Percentiles rank a stretch among this genome's conserved stretches.
These are phyloP conservation scores for Euphorbia celastroides DNA, from an alignment of 441 rosid genomes.

Conservation along the genomic window DNA sequence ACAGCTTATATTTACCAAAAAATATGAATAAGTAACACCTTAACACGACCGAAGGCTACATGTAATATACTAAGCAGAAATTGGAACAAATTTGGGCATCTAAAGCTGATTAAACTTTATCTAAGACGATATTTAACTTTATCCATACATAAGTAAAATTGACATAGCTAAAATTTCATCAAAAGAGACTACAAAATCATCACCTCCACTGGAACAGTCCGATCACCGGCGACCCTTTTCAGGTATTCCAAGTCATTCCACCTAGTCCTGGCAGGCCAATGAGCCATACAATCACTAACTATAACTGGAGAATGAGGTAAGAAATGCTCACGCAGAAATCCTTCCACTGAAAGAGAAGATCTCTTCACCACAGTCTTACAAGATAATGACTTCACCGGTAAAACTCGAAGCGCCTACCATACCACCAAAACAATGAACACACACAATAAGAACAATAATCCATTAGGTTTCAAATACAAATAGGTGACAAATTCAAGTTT, in stretches of 20 bases:
- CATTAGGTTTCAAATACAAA: neutral
- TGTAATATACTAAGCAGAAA: neutral
- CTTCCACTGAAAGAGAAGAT: constrained; percentile 73
- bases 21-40: neutral
- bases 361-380: constrained; percentile 61
- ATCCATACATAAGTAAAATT: neutral
- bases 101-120: neutral
- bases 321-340: constrained; percentile 66
- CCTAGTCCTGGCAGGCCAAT: constrained; percentile 88
- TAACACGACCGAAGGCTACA: neutral
- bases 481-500: neutral
- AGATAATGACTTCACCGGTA: constrained; percentile 64
- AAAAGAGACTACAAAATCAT: constrained; percentile 21
- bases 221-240: constrained; percentile 67
- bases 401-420: constrained; percentile 47
- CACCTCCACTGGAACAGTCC: constrained; percentile 99
- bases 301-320: constrained; percentile 69
- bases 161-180: neutral
- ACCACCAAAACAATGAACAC: constrained; percentile 3
- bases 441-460: neutral
- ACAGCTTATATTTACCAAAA: neutral
- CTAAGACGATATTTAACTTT: neutral
- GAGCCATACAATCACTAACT: constrained; percentile 80
- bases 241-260: constrained; percentile 89
- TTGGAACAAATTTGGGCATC: neutral